Conservation (phyloP, 2,329 filamentous ascomycete species). For the Ceratocystiopsis brevicomis region DNA sequence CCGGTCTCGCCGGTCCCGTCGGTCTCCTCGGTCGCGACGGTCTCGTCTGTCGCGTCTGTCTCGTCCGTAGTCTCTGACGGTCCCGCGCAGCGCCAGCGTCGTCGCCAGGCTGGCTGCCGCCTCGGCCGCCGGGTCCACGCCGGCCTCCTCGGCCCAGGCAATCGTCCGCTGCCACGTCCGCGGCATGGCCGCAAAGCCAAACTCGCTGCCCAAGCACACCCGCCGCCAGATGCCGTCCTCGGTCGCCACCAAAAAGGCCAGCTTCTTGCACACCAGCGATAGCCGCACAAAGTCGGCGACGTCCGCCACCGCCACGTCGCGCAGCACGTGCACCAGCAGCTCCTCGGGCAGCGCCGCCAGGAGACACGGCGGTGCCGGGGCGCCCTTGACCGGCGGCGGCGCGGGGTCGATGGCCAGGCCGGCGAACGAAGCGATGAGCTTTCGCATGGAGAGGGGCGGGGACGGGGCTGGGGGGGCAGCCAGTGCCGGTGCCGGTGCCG, state of each 20-base stretch:
- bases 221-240: slow-evolving; percentile 78
- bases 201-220: slow-evolving; percentile 48
- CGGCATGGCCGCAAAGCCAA: slow-evolving; percentile 70
- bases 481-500: slow-evolving; percentile 6
- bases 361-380: slow-evolving; percentile 57
- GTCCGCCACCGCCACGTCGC: slow-evolving; percentile 52
- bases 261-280: slow-evolving; percentile 64
- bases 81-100: slow-evolving; percentile 24
- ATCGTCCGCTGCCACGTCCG: slow-evolving; percentile 53
- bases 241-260: slow-evolving; percentile 68
- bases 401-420: slow-evolving; percentile 46
- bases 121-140: slow-evolving; percentile 9
- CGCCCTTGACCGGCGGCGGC: slow-evolving; percentile 51
- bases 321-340: slow-evolving; percentile 62
- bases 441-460: slow-evolving; percentile 34
- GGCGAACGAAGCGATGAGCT: slow-evolving; percentile 63
- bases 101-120: slow-evolving; percentile 16
- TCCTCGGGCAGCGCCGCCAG: slow-evolving; percentile 65
- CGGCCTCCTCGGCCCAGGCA: slow-evolving; percentile 27
- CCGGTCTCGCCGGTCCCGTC: too few relatives aligned
- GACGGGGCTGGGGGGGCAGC: slow-evolving; percentile 37
- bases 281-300: slow-evolving; percentile 59
- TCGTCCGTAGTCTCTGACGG: too few relatives aligned
- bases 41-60: too few relatives aligned
- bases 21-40: too few relatives aligned